Evolutionary conservation across 73 alveolate genomes (phyloP).

Genomic region (Paramecium bursaria): DNA sequence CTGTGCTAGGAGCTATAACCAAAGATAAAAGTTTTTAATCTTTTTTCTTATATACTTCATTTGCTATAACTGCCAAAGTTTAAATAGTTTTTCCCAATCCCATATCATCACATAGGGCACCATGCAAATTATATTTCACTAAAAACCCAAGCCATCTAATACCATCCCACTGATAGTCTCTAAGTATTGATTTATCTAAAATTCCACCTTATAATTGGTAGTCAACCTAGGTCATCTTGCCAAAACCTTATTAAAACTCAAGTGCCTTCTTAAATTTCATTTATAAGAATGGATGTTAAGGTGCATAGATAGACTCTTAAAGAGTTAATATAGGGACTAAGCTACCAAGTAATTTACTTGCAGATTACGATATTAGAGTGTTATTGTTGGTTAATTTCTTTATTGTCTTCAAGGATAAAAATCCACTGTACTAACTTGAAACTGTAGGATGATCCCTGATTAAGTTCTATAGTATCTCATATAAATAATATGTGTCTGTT

Average conservation of each 20-base stretch:
- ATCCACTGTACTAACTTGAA: constrained; percentile 4
- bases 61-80: constrained; percentile 88
- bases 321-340: constrained; percentile 20
- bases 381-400: constrained; percentile 6
- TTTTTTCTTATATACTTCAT: constrained; percentile 72
- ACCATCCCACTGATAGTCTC: constrained; percentile 97
- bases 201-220: constrained; percentile 32
- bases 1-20: constrained; percentile 96
- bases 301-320: neutral
- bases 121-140: constrained; percentile 90
- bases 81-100: constrained; percentile 97
- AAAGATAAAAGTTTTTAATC: constrained; percentile 76
- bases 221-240: constrained; percentile 52
- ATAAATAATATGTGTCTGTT: neutral
- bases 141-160: constrained; percentile 95
- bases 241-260: constrained; percentile 52
- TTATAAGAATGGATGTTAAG: neutral
- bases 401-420: constrained; percentile 20
- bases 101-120: constrained; percentile 99
- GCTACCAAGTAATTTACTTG: constrained; percentile 23
- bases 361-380: constrained; percentile 1
- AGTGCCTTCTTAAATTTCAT: constrained; percentile 26
- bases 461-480: constrained; percentile 10
- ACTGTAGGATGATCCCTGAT: constrained; percentile 30
- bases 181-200: constrained; percentile 56